Percentiles rank a stretch among this genome's conserved stretches.
These are phyloP conservation scores for Salix exigua DNA, from an alignment of 345 rosid genomes.

Conservation along the genomic window DNA sequence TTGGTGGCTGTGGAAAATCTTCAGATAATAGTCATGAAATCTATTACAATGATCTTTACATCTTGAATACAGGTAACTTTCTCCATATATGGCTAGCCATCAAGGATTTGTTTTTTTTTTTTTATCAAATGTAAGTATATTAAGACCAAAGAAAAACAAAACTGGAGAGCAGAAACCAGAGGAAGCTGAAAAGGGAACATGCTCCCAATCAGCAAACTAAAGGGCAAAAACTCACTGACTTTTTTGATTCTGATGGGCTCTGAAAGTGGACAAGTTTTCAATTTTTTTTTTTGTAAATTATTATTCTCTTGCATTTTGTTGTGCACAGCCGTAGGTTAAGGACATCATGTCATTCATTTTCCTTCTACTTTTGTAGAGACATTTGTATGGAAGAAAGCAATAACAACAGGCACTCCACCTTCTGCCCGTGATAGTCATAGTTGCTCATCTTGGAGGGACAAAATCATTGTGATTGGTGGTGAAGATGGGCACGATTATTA, in stretches of 20 bases:
- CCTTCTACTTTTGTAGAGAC: constrained; percentile 53
- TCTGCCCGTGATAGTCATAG: constrained; percentile 94
- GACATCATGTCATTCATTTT: background rate
- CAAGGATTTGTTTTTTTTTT: background rate
- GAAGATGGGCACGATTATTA: constrained; percentile 95
- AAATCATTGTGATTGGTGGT: constrained; percentile 84
- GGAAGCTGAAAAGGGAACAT: no score
- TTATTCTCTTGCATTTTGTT: background rate
- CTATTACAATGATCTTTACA: constrained; percentile 82
- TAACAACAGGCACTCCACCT: constrained; percentile 75
- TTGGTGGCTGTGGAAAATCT: constrained; percentile 96
- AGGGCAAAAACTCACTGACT: background rate
- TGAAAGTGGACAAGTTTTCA: background rate
- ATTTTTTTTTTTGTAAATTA: background rate
- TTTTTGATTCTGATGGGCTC: background rate
- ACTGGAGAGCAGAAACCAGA: no score
- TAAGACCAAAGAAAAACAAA: no score
- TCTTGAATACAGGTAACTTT: constrained; percentile 76
- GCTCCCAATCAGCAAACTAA: no score
- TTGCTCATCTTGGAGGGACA: constrained; percentile 93
- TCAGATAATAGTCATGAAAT: constrained; percentile 54
- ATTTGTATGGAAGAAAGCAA: constrained; percentile 80
- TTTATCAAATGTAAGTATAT: no score
- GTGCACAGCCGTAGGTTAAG: background rate
- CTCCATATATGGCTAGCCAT: background rate